Base-by-base conservation (phyloP, 2,329 filamentous ascomycete species). In the Knufia fluminis region DNA sequence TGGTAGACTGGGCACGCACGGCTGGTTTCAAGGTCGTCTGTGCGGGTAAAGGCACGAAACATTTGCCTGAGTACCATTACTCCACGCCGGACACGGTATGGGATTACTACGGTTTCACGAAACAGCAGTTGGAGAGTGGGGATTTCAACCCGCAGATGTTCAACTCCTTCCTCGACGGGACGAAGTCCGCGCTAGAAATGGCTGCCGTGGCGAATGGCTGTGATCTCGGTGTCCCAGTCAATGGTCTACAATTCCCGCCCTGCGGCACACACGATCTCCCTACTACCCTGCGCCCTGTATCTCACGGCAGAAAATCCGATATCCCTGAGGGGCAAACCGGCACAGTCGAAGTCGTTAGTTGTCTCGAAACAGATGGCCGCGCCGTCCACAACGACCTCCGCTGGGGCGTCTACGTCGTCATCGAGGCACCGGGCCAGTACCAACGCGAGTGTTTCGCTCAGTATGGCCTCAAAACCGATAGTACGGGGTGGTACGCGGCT, bases 371-470 rank as follows among this genome's bases (percentile, higher is more conserved):
- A 7, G 67, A 72, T 50, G 69, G 69, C 2, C 61, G 69, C n/a
- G 63, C 61, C 40, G 65, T 66, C 0, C 64, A 65, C 54, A 68
- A 70, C 48, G 62, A 71, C 51, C 57, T 71, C 3, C 58, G 69
- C 19, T 72, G 65, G 64, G 69, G 68, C 10, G 68, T 71, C 2
- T 72, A 71, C 48, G 68, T 73, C 16, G 62, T 72, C n/a, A 69
- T 72, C 43, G 66, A 69, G 55, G 23, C 78, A 73, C 0, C 74
- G 71, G 1, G 72, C 72, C 0, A 75, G 72, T 10, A 81, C 64
- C 2, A 79, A 66, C 0, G 73, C 69, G 3, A 77, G 79, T 28
- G 70, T 69, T 22, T 73, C 70, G n/a, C 77, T 71, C 16, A 80
- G 52, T 71, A 72, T 49, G 69, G 71, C 4, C 62, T 72, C 10